Base-by-base conservation (phyloP, 345 rosid species). In the Brassica juncea region DNA sequence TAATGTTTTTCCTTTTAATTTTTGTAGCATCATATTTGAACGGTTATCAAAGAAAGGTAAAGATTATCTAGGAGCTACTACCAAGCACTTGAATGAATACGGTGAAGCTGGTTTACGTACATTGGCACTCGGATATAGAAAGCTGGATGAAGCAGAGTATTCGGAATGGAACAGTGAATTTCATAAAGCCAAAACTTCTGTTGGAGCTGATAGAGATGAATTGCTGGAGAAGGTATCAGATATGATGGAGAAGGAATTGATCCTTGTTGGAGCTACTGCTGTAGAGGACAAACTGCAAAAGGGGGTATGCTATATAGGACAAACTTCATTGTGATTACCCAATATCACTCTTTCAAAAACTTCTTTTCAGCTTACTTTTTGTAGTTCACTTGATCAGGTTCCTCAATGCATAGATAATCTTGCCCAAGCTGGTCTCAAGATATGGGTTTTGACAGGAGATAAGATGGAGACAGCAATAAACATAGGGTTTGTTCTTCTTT, bases 401-500 rank as follows among this genome's bases (percentile, higher is more conserved):
- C 89, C 93, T 6, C 86, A 90, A 74, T 92, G 97, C 90, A 90
- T 92, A 60, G 93, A 92, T 79, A 90, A 88, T 82, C 95, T 92
- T 54, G 88, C 93, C 31, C 97, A 88, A 79, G 97, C 92, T 11
- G 93, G 97, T 76, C 64, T 92, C 47, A 88, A 90, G 82, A 86
- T 92, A 72, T 92, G 97, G 97, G 86, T 92, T 72, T 86, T 92
- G 55, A 92, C 97, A 0, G 97, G 97, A 15, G 97, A 92, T 85
- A 88, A 90, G 87, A 84, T 75, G 87, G 95, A 92, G 87, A 92
- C 97, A 14, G 93, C 97, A 49, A 86, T 89, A 70, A 92, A 88
- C 75, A 86, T 90, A 8, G 97, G 97, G 95, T 89, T 16, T 16
- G n/a, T 37, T 44, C 30, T 74, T 31, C 55, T 27, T 28, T 32